Conservation (phyloP, 179 eudicot species). For the Camellia oleifera region DNA sequence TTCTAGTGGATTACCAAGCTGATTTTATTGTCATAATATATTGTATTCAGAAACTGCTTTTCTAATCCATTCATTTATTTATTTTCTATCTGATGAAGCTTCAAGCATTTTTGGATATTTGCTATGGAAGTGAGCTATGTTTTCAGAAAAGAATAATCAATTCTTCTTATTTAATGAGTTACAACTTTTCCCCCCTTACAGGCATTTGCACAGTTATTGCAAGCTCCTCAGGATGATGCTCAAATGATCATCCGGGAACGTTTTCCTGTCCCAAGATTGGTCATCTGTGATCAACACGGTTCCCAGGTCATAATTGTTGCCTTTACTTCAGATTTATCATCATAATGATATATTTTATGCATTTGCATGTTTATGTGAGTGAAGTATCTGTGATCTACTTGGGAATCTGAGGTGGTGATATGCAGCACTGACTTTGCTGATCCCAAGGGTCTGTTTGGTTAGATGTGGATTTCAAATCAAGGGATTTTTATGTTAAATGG, state of each 20-base stretch:
- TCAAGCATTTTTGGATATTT: not conserved
- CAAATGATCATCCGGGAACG: conserved; percentile 75
- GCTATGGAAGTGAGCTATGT: not conserved
- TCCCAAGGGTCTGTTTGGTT: not conserved
- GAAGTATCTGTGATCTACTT: not conserved
- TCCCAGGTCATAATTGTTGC: conserved; percentile 62
- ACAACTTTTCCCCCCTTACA: conserved; percentile 8
- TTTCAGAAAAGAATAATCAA: not conserved
- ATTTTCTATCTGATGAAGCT: not conserved
- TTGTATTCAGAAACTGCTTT: not conserved
- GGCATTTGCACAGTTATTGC: conserved; percentile 80
- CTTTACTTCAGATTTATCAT: not conserved
- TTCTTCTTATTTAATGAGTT: not conserved
- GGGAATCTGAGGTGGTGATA: not conserved
- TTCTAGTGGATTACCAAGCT: not conserved
- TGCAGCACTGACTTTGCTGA: not conserved
- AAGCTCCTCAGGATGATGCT: conserved; percentile 84
- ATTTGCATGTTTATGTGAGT: not conserved
- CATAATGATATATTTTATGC: not conserved
- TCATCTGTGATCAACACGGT: conserved; percentile 97
- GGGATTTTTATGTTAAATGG: too few species aligned
- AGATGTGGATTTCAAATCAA: too few species aligned
- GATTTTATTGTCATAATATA: not conserved
- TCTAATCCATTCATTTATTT: not conserved
- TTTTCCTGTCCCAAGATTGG: conserved; percentile 95